Evolutionary conservation across 805 yeast genomes (phyloP), one percentile per base, ranked within the genome.

Genomic region (Metschnikowia aberdeeniae): DNA sequence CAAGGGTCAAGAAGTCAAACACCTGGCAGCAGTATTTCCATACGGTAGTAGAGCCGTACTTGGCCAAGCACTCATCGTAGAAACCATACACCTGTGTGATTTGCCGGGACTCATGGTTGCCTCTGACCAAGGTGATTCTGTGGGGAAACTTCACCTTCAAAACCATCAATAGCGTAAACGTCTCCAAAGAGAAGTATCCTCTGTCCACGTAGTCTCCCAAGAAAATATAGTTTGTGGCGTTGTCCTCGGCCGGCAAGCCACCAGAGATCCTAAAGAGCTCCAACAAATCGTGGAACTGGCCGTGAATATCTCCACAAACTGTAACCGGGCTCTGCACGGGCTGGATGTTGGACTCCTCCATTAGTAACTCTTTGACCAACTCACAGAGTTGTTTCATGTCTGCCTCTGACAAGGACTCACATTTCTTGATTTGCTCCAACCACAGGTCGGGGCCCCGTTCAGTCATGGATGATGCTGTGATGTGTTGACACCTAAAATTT

Each of bases 11-110:
- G 63, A 89, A 89, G 66, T 90, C 97, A 68, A 90, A 89, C 39
- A 90, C 97, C 65, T 90, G 97, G 66, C 97, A 90, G 66, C 97
- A 89, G 66, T 87, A 87, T 64, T 89, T 89, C 97, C 97, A 90
- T 30, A 89, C 97, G 22, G 95, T 88, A 19, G 95, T 88, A 33
- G 92, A 84, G 17, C 97, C 97, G 63, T 90, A 90, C 65, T 90
- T 90, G 45, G 89, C 84, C 48, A 90, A 64, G 63, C 98, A 90
- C 66, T 90, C 98, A 64, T 90, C 98, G 67, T 93, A 92, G 67
- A 92, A 92, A 5, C 99, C 99, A 67, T 92, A 92, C 31, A 90
- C 98, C 70, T 92, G 97, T n/a, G 99, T 92, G 61, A 93, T 93
- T 62, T 93, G 99, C 57, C 99, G 77, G 4, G 93, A 82, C 67